These are phyloP conservation scores for Candida piceae DNA, from an alignment of 805 yeast species.

Conservation along the genomic window DNA sequence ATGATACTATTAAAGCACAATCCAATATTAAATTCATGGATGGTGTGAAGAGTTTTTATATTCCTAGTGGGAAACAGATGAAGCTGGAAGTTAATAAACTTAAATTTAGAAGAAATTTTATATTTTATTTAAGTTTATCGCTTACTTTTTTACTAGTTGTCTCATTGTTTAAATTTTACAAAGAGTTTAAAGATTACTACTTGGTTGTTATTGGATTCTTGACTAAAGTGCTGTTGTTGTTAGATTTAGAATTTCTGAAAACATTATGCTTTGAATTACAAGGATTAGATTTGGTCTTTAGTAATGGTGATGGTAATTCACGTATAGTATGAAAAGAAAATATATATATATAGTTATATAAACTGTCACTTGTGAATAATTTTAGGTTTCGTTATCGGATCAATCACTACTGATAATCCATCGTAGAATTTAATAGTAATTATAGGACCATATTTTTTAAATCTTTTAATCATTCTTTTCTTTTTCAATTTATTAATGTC, in stretches of 20 bases:
- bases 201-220: conserved; percentile 8
- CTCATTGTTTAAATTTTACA: conserved; percentile 17
- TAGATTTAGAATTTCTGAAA: conserved; percentile 20
- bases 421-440: conserved; percentile 34
- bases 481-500: conserved; percentile 8
- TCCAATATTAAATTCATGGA: conserved; percentile 8
- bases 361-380: conserved; percentile 5
- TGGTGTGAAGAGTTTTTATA: conserved; percentile 17
- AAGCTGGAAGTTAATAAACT: conserved; percentile 17
- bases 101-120: conserved; percentile 14
- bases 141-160: conserved; percentile 8
- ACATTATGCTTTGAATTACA: conserved; percentile 19
- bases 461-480: conserved; percentile 15
- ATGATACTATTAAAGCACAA: too few relatives aligned
- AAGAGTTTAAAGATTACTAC: conserved; percentile 11
- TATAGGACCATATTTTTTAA: conserved; percentile 31
- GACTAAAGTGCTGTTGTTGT: conserved; percentile 10
- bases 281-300: conserved; percentile 13
- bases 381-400: conserved; percentile 31
- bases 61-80: conserved; percentile 11
- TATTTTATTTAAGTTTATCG: conserved; percentile 8
- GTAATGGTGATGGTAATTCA: conserved; percentile 1
- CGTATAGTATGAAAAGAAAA: background rate
- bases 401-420: conserved; percentile 35
- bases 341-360: too few relatives aligned